Evolutionary conservation across 805 yeast genomes (phyloP).

Genomic region (Blastobotrys robertii): DNA sequence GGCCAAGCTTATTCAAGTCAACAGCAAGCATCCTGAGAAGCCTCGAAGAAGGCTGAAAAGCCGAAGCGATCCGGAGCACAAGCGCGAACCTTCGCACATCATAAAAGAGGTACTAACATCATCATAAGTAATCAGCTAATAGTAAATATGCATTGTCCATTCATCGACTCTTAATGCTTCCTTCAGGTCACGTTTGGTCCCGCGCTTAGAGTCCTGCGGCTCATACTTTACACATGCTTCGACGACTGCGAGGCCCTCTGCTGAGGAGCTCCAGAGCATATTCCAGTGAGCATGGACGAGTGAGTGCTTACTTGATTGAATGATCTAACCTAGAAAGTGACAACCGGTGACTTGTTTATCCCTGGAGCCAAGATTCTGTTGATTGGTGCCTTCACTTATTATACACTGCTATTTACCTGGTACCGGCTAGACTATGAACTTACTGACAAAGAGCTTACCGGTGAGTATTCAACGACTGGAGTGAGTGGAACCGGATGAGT

Average conservation of each 20-base stretch:
- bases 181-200: too few species aligned
- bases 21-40: constrained; percentile 10
- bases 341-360: background rate
- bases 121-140: too few species aligned
- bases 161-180: too few species aligned
- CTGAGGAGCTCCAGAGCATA: too few species aligned
- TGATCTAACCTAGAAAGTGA: background rate
- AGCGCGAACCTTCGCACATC: too few species aligned
- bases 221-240: too few species aligned
- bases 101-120: too few species aligned
- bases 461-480: background rate
- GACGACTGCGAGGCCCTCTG: too few species aligned
- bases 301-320: background rate
- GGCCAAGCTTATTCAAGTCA: constrained; percentile 40
- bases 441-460: background rate
- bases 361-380: constrained; percentile 11
- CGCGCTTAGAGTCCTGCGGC: too few species aligned
- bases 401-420: constrained; percentile 14
- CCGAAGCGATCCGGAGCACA: too few species aligned
- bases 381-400: constrained; percentile 9
- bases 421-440: constrained; percentile 1
- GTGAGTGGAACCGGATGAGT: background rate
- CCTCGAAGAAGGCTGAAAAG: background rate
- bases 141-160: too few species aligned
- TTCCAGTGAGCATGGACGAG: too few species aligned